A percentile compares a stretch with the other conserved stretches of the same genome.
phyloP scores from a whole-genome alignment of 768 basidiomycete species.

The Tulasnella sp. region DNA sequence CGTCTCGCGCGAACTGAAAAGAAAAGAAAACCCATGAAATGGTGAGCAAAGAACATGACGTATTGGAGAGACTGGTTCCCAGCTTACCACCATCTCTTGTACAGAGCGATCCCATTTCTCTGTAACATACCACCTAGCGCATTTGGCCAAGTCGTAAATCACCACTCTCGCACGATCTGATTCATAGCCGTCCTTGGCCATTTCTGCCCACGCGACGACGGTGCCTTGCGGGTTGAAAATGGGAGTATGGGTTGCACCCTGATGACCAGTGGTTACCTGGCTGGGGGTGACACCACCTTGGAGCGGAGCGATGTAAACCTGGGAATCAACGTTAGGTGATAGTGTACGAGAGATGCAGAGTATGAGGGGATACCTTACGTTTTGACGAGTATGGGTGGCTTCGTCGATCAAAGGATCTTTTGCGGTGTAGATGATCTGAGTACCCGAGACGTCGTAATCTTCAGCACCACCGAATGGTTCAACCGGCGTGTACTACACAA shows the following conservation, averaged over 20 bases:
- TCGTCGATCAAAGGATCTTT: conserved; percentile 70
- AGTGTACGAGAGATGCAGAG: background rate
- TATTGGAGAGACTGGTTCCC: no score
- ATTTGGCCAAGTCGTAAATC: conserved; percentile 7
- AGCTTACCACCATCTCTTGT: conserved; percentile 17
- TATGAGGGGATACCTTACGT: conserved; percentile 35
- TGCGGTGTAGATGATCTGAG: conserved; percentile 69
- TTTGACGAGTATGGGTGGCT: conserved; percentile 83
- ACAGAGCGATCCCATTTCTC: background rate
- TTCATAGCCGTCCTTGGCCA: conserved; percentile 17
- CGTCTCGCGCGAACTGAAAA: conserved; percentile 8
- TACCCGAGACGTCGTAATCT: conserved; percentile 45
- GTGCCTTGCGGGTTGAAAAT: conserved; percentile 14
- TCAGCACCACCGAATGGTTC: conserved; percentile 18
- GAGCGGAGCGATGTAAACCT: conserved; percentile 14
- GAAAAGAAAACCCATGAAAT: no score
- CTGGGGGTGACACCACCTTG: conserved; percentile 8
- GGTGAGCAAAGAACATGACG: no score
- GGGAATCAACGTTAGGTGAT: background rate
- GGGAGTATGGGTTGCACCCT: conserved; percentile 15
- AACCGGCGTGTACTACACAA: conserved; percentile 36
- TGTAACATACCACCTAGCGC: conserved; percentile 6
- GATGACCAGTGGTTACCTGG: conserved; percentile 15
- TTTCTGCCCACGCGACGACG: conserved; percentile 12
- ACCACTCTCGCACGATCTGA: conserved; percentile 10